phyloP scores from a whole-genome alignment of 441 rosid species.

The Flueggea neowawraea region DNA sequence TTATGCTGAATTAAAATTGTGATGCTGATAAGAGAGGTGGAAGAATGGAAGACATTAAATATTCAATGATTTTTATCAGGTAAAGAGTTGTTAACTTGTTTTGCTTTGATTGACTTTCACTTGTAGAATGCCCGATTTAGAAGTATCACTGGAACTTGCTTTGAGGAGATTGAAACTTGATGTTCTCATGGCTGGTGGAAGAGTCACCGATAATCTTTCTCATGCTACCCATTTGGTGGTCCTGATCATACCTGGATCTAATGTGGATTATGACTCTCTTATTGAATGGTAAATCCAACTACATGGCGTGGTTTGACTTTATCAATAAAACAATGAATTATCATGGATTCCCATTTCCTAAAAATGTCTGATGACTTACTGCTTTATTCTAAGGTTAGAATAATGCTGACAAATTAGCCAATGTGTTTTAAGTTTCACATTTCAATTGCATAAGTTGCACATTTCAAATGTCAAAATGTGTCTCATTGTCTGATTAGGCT shows the following conservation, averaged over 20 bases:
- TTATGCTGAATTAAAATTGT: too few species aligned
- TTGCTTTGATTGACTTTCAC: slow-evolving; percentile 7
- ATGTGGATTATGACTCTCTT: slow-evolving; percentile 44
- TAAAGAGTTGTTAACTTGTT: slow-evolving; percentile 8
- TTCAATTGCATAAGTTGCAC: too few species aligned
- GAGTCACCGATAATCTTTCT: slow-evolving; percentile 51
- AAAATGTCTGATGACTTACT: too few species aligned
- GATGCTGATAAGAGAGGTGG: background rate
- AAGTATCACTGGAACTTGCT: slow-evolving; percentile 45
- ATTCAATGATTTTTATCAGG: slow-evolving; percentile 10
- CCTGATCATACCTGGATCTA: slow-evolving; percentile 42
- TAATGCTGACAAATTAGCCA: too few species aligned
- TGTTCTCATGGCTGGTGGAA: slow-evolving; percentile 81
- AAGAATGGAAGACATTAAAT: background rate
- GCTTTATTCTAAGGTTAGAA: too few species aligned
- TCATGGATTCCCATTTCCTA: too few species aligned
- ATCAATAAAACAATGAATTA: too few species aligned
- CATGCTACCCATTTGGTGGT: slow-evolving; percentile 79
- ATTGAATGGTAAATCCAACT: slow-evolving; percentile 38
- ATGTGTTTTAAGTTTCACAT: too few species aligned
- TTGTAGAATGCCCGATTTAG: slow-evolving; percentile 57
- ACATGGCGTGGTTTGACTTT: too few species aligned
- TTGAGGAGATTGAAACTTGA: slow-evolving; percentile 75
- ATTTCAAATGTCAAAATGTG: too few species aligned
- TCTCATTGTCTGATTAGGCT: too few species aligned